A percentile compares a stretch with the other conserved stretches of the same genome.
These are phyloP conservation scores for Colletotrichum limetticola DNA, from an alignment of 2,329 filamentous ascomycete species.

Conservation along the genomic window DNA sequence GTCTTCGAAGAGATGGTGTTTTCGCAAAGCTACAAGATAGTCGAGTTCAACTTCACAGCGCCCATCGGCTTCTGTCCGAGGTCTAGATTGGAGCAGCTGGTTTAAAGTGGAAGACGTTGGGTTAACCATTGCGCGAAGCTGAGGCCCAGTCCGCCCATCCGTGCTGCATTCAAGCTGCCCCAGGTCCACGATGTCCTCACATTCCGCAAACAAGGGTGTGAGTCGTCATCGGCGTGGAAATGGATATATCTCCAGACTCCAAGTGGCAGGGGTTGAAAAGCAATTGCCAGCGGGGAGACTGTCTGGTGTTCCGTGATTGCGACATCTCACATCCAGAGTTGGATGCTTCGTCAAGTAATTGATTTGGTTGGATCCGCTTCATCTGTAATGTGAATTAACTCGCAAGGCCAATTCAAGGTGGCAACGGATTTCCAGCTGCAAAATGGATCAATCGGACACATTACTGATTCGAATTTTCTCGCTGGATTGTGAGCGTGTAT, in stretches of 20 bases:
- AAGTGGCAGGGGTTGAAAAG: conserved; percentile 4
- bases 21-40: background rate
- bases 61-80: conserved; percentile 9
- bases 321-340: background rate
- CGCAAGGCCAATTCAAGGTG: background rate
- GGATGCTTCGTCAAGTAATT: background rate
- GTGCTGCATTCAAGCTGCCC: background rate
- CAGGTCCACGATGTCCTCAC: conserved; percentile 19
- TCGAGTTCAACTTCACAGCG: conserved; percentile 1
- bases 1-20: background rate
- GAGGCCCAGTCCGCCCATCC: conserved; percentile 5
- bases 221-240: background rate
- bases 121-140: conserved; percentile 3
- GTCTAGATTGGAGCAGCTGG: conserved; percentile 4
- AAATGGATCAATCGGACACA: background rate
- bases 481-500: background rate
- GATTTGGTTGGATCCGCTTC: background rate
- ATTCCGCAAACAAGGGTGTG: conserved; percentile 9
- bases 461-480: background rate
- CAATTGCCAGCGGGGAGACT: conserved; percentile 10
- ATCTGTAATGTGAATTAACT: background rate
- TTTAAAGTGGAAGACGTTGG: background rate
- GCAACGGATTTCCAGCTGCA: background rate
- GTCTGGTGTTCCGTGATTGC: background rate
- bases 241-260: conserved; percentile 3